A percentile compares a stretch with the other conserved stretches of the same genome.
These are phyloP conservation scores for Penicillium turbatum DNA, from an alignment of 495 filamentous ascomycete species.

Conservation along the genomic window DNA sequence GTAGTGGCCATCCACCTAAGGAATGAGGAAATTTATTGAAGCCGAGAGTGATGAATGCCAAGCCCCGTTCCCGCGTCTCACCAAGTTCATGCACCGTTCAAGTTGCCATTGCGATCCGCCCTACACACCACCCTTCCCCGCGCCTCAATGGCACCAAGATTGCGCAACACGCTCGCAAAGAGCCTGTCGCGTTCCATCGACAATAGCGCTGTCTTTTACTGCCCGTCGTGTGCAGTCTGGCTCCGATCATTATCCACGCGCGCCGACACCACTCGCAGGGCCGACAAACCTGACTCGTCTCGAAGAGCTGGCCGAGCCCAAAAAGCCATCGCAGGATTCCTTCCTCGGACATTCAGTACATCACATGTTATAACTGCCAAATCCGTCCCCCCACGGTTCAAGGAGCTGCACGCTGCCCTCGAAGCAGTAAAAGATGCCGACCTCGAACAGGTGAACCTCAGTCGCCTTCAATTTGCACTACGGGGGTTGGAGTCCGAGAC, in stretches of 20 bases:
- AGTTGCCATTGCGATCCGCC: conserved; percentile 7
- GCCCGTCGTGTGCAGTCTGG: conserved; percentile 39
- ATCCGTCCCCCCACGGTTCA: conserved; percentile 35
- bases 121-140: conserved; percentile 7
- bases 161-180: conserved; percentile 36
- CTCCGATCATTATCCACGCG: conserved; percentile 33
- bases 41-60: conserved; percentile 14
- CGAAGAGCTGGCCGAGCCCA: conserved; percentile 8
- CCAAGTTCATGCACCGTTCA: conserved; percentile 8
- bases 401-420: conserved; percentile 59
- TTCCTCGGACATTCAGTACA: conserved; percentile 17
- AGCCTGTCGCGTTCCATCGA: conserved; percentile 32
- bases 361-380: conserved; percentile 30
- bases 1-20: not conserved
- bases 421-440: conserved; percentile 57
- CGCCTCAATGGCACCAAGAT: conserved; percentile 38
- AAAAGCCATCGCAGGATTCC: not conserved
- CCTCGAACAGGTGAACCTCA: conserved; percentile 63
- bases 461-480: conserved; percentile 74
- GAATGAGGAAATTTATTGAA: not conserved
- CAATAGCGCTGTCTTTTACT: conserved; percentile 28
- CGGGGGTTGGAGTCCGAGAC: conserved; percentile 64
- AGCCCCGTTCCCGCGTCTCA: conserved; percentile 22
- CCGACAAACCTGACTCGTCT: conserved; percentile 8
- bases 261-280: conserved; percentile 13